Base-by-base conservation (phyloP, 2,329 filamentous ascomycete species). In the Phialocephala sp. region DNA sequence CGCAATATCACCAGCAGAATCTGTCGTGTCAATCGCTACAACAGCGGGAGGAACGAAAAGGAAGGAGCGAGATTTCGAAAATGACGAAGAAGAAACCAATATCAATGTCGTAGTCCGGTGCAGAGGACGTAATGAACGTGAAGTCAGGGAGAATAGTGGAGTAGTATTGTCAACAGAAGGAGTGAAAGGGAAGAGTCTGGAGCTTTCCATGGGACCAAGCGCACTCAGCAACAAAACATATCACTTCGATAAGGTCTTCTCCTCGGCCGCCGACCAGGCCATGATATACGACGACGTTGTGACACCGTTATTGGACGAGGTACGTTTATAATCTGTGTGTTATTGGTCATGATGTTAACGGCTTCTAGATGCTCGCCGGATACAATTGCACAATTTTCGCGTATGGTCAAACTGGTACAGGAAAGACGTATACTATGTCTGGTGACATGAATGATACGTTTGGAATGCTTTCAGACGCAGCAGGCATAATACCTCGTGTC, bases 361-460 rank as follows among this genome's bases (percentile, higher is more conserved):
- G 50, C 55, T 27, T 27, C 2, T 72, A 97, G 93, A 97, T 98
- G 84, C 85, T 99, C 50, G 86, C 89, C 27, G 95, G 95, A 60
- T 98, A 92, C 81, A 99, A 99, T 78, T 99, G 95, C 80, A 99
- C 95, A 5, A 97, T 99, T 66, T 99, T 99, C 74, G 95, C 95
- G 39, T 99, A 99, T 77, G 95, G 95, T 32, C 95, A 99, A 78
- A 99, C 95, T 0, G 95, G 95, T 54, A 99, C 95, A 0, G 95
- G 95, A 73, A 99, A 99, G 79, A 99, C 95, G 15, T 99, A 99
- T 79, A 99, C 95, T 27, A 99, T 99, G 95, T 97, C 94, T 0
- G 95, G 95, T 63, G 94, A 99, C 78, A 97, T 99, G 88, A 92
- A 87, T 15, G 92, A 97, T 72, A 92, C 88, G 0, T 80, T 93